Percentiles rank a stretch among this genome's conserved stretches.
phyloP scores from a whole-genome alignment of 2,329 filamentous ascomycete genomes.

The Pezicula rhizophila region DNA sequence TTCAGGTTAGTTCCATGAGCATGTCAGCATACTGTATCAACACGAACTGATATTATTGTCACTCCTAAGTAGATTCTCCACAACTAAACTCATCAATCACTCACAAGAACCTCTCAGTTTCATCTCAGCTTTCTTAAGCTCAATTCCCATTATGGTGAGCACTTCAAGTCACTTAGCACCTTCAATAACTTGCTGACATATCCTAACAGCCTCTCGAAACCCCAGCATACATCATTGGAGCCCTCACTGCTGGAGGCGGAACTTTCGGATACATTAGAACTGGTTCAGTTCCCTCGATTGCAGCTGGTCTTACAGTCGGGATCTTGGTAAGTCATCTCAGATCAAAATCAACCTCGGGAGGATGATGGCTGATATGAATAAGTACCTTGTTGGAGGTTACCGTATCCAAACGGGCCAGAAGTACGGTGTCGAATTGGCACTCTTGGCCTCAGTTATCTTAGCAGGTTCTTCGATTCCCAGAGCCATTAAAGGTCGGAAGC shows the following conservation, averaged over 20 bases:
- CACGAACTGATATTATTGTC: no score
- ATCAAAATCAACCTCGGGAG: neutral
- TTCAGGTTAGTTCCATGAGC: no score
- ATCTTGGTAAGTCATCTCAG: constrained; percentile 40
- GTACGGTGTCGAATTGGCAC: constrained; percentile 83
- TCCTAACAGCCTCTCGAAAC: constrained; percentile 36
- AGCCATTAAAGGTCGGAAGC: constrained; percentile 77
- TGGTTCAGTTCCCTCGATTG: constrained; percentile 78
- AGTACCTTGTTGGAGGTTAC: constrained; percentile 70
- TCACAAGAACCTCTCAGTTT: no score
- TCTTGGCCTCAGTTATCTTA: constrained; percentile 80
- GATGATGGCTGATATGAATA: neutral
- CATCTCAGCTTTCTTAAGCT: neutral
- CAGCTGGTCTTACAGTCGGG: constrained; percentile 79
- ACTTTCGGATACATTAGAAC: constrained; percentile 81
- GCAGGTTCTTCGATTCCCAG: constrained; percentile 80
- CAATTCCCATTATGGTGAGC: neutral
- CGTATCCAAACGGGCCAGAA: constrained; percentile 69
- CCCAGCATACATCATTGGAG: constrained; percentile 72
- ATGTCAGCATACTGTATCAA: no score
- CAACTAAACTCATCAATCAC: no score
- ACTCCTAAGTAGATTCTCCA: no score
- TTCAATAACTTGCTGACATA: constrained; percentile 4
- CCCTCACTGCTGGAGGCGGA: constrained; percentile 80
- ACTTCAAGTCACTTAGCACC: neutral